Conservation (phyloP, 176 grass and related monocot genomes). For the Oryza australiensis region DNA sequence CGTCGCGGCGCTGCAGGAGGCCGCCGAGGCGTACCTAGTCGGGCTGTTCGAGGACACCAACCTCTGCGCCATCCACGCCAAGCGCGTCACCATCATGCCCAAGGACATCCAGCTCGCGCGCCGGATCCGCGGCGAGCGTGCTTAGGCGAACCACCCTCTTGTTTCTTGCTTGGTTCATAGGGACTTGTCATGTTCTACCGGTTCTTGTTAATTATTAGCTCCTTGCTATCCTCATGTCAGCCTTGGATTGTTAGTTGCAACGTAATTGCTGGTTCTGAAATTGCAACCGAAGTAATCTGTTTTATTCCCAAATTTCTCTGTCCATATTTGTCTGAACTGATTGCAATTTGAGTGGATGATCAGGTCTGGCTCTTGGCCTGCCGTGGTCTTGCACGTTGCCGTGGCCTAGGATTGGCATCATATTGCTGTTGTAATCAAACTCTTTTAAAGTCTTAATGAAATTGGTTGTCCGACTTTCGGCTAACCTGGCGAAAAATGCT, state of each 20-base stretch:
- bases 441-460: too few relatives aligned
- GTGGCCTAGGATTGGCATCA: too few relatives aligned
- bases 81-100: constrained; percentile 88
- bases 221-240: background rate
- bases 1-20: constrained; percentile 57
- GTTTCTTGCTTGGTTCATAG: background rate
- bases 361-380: too few relatives aligned
- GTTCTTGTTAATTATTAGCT: background rate
- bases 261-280: background rate
- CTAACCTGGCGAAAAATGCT: too few relatives aligned
- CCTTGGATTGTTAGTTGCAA: background rate
- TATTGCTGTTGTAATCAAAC: too few relatives aligned
- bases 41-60: constrained; percentile 90
- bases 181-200: background rate
- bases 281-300: background rate
- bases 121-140: constrained; percentile 55
- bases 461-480: too few relatives aligned
- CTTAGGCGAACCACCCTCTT: background rate
- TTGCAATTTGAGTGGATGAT: background rate
- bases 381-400: too few relatives aligned
- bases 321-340: background rate
- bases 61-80: constrained; percentile 91
- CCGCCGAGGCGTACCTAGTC: constrained; percentile 73
- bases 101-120: constrained; percentile 92
- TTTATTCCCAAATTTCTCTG: background rate